Conservation (phyloP, 306 rosid genomes). For the Carpinus fangiana region DNA sequence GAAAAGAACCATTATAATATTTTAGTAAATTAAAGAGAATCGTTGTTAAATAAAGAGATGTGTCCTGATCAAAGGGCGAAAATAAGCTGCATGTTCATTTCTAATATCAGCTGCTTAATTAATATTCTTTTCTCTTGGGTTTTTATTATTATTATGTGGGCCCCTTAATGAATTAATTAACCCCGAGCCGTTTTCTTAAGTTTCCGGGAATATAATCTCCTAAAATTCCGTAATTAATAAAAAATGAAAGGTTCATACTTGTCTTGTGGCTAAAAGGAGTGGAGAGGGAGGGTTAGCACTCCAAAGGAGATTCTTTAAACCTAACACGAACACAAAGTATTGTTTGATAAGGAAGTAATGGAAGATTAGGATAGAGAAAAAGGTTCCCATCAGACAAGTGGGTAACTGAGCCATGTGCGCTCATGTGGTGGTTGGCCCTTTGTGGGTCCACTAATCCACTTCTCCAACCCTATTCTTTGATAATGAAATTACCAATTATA, state of each 20-base stretch:
- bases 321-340: slow-evolving; percentile 37
- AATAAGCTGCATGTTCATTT: too few species aligned
- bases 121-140: too few species aligned
- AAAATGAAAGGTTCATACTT: neutral
- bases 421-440: slow-evolving; percentile 59
- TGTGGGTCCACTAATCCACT: slow-evolving; percentile 46
- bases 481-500: neutral
- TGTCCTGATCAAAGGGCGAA: too few species aligned
- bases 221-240: too few species aligned
- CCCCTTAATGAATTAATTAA: too few species aligned
- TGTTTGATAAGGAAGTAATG: slow-evolving; percentile 27
- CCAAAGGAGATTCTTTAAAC: slow-evolving; percentile 11
- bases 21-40: neutral
- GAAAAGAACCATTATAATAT: too few species aligned
- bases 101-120: too few species aligned
- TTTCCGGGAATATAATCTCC: too few species aligned
- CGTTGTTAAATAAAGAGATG: neutral
- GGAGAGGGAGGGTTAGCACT: neutral
- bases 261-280: neutral
- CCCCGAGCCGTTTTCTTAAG: too few species aligned
- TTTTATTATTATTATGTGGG: too few species aligned
- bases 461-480: slow-evolving; percentile 42
- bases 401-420: slow-evolving; percentile 54
- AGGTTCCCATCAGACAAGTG: slow-evolving; percentile 35
- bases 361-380: slow-evolving; percentile 26